A percentile compares a stretch with the other conserved stretches of the same genome.
phyloP scores from a whole-genome alignment of 108 stramenopile species.

The Nitzschia putrida region DNA sequence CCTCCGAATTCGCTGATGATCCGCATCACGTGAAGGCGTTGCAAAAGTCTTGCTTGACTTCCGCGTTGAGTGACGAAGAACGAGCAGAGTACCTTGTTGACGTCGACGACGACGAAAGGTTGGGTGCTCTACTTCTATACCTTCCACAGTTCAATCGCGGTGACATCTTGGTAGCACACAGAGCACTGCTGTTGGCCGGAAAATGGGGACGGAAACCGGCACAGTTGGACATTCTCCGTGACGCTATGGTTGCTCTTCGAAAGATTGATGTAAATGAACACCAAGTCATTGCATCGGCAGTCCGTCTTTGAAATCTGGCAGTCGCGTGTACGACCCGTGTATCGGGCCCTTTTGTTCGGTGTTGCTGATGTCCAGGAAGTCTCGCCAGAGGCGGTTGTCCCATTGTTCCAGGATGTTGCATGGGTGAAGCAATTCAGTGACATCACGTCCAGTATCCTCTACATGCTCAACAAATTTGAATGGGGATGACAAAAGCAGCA shows the following conservation, averaged over 20 bases:
- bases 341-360: constrained; percentile 72
- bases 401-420: constrained; percentile 50
- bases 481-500: constrained; percentile 28
- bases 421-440: constrained; percentile 59
- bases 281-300: constrained; percentile 39
- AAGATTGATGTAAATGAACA: constrained; percentile 36
- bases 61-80: constrained; percentile 36
- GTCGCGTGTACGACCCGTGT: constrained; percentile 58
- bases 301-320: constrained; percentile 75
- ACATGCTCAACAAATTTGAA: constrained; percentile 29
- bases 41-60: constrained; percentile 48
- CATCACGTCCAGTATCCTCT: constrained; percentile 31
- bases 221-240: constrained; percentile 43
- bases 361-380: constrained; percentile 73
- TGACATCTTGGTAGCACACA: constrained; percentile 61
- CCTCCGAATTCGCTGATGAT: constrained; percentile 54
- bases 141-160: constrained; percentile 38
- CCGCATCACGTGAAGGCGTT: constrained; percentile 34
- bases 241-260: constrained; percentile 53
- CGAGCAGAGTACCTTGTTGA: constrained; percentile 45
- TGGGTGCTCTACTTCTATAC: constrained; percentile 51
- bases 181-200: constrained; percentile 62
- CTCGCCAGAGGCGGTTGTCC: constrained; percentile 44
- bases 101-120: constrained; percentile 37
- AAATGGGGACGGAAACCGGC: constrained; percentile 62